Conservation (phyloP, 2,329 filamentous ascomycete species). For the Aureobasidium sp. region DNA sequence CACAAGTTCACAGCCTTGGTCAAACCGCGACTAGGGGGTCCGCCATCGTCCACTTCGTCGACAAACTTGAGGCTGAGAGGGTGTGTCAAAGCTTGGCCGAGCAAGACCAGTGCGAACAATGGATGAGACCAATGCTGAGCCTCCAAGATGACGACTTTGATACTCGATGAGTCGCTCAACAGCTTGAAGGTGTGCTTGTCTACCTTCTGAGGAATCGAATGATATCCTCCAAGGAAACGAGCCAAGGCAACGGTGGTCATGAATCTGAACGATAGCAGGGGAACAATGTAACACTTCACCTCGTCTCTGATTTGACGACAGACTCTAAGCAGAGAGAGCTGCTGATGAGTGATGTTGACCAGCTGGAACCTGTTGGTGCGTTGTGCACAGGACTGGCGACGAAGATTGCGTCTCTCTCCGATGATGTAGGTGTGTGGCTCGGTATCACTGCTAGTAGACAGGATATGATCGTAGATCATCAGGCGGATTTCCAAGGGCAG, state of each 20-base stretch:
- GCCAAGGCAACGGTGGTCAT: too few species aligned
- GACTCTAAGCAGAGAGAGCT: neutral
- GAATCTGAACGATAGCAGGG: too few species aligned
- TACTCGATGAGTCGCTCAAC: neutral
- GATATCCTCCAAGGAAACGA: too few species aligned
- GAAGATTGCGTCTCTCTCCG: neutral
- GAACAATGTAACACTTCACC: neutral
- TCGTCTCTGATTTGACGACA: neutral
- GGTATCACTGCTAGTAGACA: too few species aligned
- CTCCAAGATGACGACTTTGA: neutral
- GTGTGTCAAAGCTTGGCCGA: neutral
- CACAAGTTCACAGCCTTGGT: neutral
- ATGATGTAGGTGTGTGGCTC: neutral
- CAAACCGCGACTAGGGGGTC: neutral
- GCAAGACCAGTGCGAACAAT: neutral
- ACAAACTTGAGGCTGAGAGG: neutral
- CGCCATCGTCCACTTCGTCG: neutral
- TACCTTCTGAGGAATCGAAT: too few species aligned
- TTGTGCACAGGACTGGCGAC: neutral
- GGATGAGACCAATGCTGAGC: neutral
- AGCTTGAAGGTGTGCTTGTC: too few species aligned
- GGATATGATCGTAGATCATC: neutral
- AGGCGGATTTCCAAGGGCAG: neutral
- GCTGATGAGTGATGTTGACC: neutral
- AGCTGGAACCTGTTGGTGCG: neutral